Percentiles rank a stretch among this genome's conserved stretches.
phyloP scores from a whole-genome alignment of 768 basidiomycete genomes.

The Hortiboletus campestris region DNA sequence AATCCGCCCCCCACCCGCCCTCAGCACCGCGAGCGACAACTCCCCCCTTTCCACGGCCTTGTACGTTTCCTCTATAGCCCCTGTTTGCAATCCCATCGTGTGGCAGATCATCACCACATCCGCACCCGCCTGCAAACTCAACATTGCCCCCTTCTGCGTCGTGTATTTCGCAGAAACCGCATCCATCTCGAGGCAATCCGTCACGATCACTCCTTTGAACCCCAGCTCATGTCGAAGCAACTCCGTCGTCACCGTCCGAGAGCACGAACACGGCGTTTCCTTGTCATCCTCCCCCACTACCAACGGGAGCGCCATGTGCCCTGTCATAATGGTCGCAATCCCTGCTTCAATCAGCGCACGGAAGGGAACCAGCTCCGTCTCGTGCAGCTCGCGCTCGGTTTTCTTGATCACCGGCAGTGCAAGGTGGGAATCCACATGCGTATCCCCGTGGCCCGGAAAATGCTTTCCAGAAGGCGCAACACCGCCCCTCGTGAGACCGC shows the following conservation, averaged over 20 bases:
- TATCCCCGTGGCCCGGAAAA: conserved; percentile 76
- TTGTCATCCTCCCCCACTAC: conserved; percentile 42
- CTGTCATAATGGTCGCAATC: conserved; percentile 65
- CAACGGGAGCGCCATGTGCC: conserved; percentile 67
- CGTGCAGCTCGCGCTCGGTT: conserved; percentile 37
- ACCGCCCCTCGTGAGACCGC: conserved; percentile 46
- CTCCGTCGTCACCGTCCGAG: conserved; percentile 47
- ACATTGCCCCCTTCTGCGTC: conserved; percentile 45
- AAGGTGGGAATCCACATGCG: conserved; percentile 68
- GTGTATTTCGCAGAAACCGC: conserved; percentile 51
- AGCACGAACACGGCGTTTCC: conserved; percentile 60
- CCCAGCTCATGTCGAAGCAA: conserved; percentile 51
- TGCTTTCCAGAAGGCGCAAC: conserved; percentile 68
- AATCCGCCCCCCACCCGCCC: conserved; percentile 46
- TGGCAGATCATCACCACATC: conserved; percentile 80
- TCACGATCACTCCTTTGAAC: conserved; percentile 62
- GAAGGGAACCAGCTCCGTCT: conserved; percentile 62
- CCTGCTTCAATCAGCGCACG: conserved; percentile 38
- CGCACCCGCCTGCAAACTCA: conserved; percentile 59
- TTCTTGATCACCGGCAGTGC: conserved; percentile 62
- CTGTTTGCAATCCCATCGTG: conserved; percentile 49
- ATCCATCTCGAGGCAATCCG: conserved; percentile 78
- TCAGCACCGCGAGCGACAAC: conserved; percentile 39
- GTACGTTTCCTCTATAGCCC: conserved; percentile 52
- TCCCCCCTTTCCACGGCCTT: conserved; percentile 46